Conservation (phyloP, 768 basidiomycete genomes). For the Tricholoma saponaceum region DNA sequence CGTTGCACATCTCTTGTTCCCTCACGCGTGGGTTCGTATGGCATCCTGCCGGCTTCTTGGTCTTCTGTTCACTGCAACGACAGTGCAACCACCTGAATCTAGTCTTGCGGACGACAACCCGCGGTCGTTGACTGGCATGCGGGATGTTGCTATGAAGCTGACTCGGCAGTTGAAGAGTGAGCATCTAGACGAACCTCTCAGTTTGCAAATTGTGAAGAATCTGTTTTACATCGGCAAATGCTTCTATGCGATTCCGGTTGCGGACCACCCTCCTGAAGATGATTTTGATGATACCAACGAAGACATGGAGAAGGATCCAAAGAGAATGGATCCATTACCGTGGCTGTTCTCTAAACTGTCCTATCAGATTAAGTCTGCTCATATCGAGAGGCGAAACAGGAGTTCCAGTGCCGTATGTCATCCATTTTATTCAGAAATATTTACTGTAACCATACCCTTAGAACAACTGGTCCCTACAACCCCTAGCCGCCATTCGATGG, state of each 20-base stretch:
- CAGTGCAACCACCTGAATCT: slow-evolving; percentile 32
- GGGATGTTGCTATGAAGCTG: slow-evolving; percentile 67
- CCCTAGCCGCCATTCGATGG: slow-evolving; percentile 79
- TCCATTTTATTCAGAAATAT: neutral
- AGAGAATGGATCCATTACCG: slow-evolving; percentile 55
- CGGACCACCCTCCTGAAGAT: slow-evolving; percentile 14
- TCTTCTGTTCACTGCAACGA: slow-evolving; percentile 54
- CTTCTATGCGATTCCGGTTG: slow-evolving; percentile 47
- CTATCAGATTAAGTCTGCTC: slow-evolving; percentile 75
- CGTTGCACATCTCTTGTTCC: slow-evolving; percentile 69
- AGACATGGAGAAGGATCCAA: slow-evolving; percentile 27
- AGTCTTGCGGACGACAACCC: slow-evolving; percentile 36
- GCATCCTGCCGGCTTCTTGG: slow-evolving; percentile 77
- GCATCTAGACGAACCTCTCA: slow-evolving; percentile 66
- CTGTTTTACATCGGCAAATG: slow-evolving; percentile 90
- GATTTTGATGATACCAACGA: slow-evolving; percentile 24
- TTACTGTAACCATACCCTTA: slow-evolving; percentile 25
- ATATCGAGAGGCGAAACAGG: slow-evolving; percentile 63
- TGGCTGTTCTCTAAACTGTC: slow-evolving; percentile 97
- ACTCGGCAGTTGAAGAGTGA: slow-evolving; percentile 79
- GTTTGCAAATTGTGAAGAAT: slow-evolving; percentile 88
- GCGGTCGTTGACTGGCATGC: slow-evolving; percentile 52
- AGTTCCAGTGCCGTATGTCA: slow-evolving; percentile 39
- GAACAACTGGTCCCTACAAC: slow-evolving; percentile 82
- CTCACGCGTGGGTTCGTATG: slow-evolving; percentile 92